Conservation (phyloP, 768 basidiomycete genomes). For the Pleurotus citrinopileatus region DNA sequence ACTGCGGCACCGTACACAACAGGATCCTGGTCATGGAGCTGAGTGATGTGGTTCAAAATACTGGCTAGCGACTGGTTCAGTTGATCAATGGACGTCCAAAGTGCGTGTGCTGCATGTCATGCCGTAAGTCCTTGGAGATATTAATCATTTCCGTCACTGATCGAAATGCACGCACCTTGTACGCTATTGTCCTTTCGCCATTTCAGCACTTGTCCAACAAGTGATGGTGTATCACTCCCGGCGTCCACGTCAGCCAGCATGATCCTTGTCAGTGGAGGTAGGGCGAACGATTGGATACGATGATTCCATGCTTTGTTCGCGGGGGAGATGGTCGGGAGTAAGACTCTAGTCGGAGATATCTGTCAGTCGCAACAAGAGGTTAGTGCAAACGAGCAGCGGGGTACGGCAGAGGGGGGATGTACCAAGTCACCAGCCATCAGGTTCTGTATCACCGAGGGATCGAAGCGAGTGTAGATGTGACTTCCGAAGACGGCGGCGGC, state of each 20-base stretch:
- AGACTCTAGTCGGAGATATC: constrained; percentile 25
- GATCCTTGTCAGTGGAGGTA: constrained; percentile 81
- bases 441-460: constrained; percentile 61
- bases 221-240: constrained; percentile 92
- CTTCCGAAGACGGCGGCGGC: constrained; percentile 92
- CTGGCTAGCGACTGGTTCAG: constrained; percentile 59
- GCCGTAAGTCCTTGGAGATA: constrained; percentile 4
- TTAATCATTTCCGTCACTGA: background rate
- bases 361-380: constrained; percentile 9
- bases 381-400: background rate
- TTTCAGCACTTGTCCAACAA: constrained; percentile 86
- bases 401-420: constrained; percentile 16
- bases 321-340: constrained; percentile 57
- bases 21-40: constrained; percentile 44
- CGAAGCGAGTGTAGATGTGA: constrained; percentile 88
- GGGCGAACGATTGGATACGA: constrained; percentile 61
- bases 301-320: constrained; percentile 76
- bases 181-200: constrained; percentile 73
- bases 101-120: constrained; percentile 43
- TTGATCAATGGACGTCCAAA: constrained; percentile 65
- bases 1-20: constrained; percentile 53
- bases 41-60: constrained; percentile 49
- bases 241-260: constrained; percentile 95
- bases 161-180: constrained; percentile 41
- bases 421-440: constrained; percentile 60